Percentiles rank a stretch among this genome's conserved stretches.
Conservation (phyloP, 1,284 basidiomycete species). For the Tilletia indica region DNA sequence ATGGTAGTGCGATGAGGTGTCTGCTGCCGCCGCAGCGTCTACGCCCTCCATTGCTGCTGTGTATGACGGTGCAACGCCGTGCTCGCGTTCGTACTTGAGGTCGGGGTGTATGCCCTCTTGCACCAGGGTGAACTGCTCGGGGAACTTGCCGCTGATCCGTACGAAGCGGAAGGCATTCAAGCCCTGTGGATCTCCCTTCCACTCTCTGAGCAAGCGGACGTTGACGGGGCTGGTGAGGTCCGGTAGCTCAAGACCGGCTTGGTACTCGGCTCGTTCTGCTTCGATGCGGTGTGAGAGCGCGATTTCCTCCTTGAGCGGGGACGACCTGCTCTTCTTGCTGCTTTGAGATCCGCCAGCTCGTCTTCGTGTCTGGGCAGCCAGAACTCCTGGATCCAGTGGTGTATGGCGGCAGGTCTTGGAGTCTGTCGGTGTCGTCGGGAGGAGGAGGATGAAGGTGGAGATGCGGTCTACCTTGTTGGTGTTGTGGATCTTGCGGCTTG, state of each 20-base stretch:
- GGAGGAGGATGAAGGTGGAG: constrained; percentile 46
- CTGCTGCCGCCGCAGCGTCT: no score
- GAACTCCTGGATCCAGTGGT: constrained; percentile 39
- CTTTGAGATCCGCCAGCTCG: constrained; percentile 35
- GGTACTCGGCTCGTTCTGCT: constrained; percentile 44
- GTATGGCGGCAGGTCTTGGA: constrained; percentile 45
- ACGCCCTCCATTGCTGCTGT: background rate
- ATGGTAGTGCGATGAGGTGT: no score
- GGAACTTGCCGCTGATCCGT: constrained; percentile 38
- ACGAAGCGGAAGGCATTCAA: constrained; percentile 49
- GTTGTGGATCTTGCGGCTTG: constrained; percentile 10
- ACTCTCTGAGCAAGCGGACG: constrained; percentile 46
- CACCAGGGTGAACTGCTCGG: background rate
- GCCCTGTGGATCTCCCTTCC: constrained; percentile 52
- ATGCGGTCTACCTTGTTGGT: constrained; percentile 43
- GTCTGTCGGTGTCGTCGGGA: constrained; percentile 37
- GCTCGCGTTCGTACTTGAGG: constrained; percentile 12
- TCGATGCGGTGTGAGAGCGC: constrained; percentile 42
- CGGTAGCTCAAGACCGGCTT: constrained; percentile 47
- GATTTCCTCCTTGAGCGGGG: constrained; percentile 41
- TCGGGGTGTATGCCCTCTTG: constrained; percentile 12
- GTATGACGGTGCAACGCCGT: background rate
- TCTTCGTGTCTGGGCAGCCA: constrained; percentile 47
- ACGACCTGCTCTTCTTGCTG: constrained; percentile 42
- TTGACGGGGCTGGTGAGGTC: constrained; percentile 46